A percentile compares a stretch with the other conserved stretches of the same genome.
These are phyloP conservation scores for Dissophora ornata DNA, from an alignment of 192 early-diverging fungal genomes.

Conservation along the genomic window DNA sequence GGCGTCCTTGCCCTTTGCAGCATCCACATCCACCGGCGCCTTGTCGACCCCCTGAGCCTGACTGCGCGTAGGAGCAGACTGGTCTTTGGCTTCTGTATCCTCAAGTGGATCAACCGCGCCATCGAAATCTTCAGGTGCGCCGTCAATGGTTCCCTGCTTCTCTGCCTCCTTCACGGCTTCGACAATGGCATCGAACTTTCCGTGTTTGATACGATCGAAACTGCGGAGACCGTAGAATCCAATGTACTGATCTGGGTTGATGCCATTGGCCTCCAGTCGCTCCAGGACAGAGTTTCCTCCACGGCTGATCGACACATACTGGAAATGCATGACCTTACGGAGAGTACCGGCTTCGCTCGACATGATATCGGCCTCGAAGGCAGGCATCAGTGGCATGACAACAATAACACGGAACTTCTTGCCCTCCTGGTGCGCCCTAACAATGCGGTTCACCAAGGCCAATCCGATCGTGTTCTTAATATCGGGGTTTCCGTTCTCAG, in stretches of 20 bases:
- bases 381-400: slow-evolving; percentile 89
- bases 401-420: slow-evolving; percentile 86
- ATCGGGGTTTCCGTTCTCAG: slow-evolving; percentile 56
- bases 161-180: slow-evolving; percentile 51
- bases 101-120: neutral
- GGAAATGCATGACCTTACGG: slow-evolving; percentile 81
- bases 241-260: slow-evolving; percentile 75
- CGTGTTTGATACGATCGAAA: slow-evolving; percentile 76
- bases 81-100: too few species aligned
- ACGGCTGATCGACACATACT: slow-evolving; percentile 83
- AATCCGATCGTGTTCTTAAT: slow-evolving; percentile 87
- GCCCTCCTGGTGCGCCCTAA: slow-evolving; percentile 71
- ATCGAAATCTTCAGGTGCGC: neutral
- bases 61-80: too few species aligned
- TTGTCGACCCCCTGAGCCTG: too few species aligned
- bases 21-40: slow-evolving; percentile 48
- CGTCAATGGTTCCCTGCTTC: neutral
- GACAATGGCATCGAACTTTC: slow-evolving; percentile 52
- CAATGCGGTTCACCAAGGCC: slow-evolving; percentile 82
- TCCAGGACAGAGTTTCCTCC: slow-evolving; percentile 81
- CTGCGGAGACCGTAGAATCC: slow-evolving; percentile 83
- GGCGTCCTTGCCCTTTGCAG: slow-evolving; percentile 61
- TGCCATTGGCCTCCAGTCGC: slow-evolving; percentile 64
- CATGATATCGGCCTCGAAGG: slow-evolving; percentile 86
- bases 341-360: slow-evolving; percentile 79